Percentiles rank a stretch among this genome's conserved stretches.
Evolutionary conservation across 345 rosid species (phyloP).

Genomic region (Atalantia buxifolia): DNA sequence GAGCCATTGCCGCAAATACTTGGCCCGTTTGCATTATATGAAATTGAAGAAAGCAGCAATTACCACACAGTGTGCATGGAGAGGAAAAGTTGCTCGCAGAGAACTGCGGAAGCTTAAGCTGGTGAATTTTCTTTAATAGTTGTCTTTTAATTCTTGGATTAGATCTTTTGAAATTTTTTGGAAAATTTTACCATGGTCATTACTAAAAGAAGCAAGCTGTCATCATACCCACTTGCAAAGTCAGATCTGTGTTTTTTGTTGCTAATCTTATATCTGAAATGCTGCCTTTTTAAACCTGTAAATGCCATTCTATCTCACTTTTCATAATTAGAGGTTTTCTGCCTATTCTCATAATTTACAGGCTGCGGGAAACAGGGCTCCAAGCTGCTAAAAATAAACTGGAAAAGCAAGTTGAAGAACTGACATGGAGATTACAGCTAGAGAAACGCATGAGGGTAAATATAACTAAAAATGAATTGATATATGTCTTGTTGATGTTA

Average conservation of each 20-base stretch:
- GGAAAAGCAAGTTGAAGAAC: conserved; percentile 98
- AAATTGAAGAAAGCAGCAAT: conserved; percentile 78
- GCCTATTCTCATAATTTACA: conserved; percentile 23
- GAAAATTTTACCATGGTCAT: not conserved
- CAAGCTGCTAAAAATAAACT: conserved; percentile 97
- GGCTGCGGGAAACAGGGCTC: conserved; percentile 99
- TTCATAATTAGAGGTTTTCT: not conserved
- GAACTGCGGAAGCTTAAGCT: conserved; percentile 91
- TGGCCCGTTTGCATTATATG: conserved; percentile 55
- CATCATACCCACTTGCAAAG: not conserved
- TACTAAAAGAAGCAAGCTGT: not conserved
- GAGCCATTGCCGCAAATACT: conserved; percentile 74
- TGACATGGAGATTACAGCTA: conserved; percentile 95
- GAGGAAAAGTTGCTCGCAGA: conserved; percentile 87
- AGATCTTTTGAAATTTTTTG: not conserved
- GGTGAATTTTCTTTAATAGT: conserved; percentile 42
- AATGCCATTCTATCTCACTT: not conserved
- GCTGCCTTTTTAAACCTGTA: not conserved
- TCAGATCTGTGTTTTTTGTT: not conserved
- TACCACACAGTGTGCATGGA: conserved; percentile 90
- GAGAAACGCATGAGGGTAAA: conserved; percentile 96
- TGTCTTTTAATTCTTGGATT: not conserved
- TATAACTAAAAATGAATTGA: conserved; percentile 15
- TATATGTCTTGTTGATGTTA: not conserved
- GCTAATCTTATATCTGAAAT: conserved; percentile 5